Evolutionary conservation across 2,329 filamentous ascomycete genomes (phyloP).

Genomic region (Ceratocystis cacaofunesta): DNA sequence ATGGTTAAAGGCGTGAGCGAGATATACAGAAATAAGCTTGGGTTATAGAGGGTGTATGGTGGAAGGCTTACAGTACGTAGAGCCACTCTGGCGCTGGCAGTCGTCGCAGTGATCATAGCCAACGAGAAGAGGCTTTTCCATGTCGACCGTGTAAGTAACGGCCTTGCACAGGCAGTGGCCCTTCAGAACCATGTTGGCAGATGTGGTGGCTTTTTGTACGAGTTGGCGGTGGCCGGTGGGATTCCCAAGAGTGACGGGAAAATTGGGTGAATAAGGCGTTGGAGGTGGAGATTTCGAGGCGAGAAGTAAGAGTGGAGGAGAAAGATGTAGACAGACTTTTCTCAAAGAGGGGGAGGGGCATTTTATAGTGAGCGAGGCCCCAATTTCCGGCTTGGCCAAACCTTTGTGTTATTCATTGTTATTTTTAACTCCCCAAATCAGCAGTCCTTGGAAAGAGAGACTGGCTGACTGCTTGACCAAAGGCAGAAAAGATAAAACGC

Average conservation of each 20-base stretch:
- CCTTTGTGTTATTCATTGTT: not conserved
- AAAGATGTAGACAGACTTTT: not conserved
- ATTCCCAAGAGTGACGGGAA: not conserved
- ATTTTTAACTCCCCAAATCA: not conserved
- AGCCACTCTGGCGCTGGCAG: slow-evolving; percentile 55
- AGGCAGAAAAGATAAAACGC: not conserved
- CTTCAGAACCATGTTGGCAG: slow-evolving; percentile 42
- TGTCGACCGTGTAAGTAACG: slow-evolving; percentile 50
- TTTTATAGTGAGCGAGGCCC: slow-evolving; percentile 12
- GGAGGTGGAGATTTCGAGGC: not conserved
- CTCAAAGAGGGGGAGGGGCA: not conserved
- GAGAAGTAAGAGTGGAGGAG: not conserved
- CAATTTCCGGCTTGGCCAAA: not conserved
- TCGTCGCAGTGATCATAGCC: slow-evolving; percentile 61
- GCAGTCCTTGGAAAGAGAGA: not conserved
- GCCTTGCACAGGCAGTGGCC: slow-evolving; percentile 59
- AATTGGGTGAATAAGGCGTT: not conserved
- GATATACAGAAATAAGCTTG: not conserved
- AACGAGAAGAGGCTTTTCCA: slow-evolving; percentile 37
- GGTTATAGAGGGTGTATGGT: not conserved
- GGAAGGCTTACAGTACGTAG: slow-evolving; percentile 45
- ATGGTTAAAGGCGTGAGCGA: not conserved
- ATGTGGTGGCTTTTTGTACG: not conserved
- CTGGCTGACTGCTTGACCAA: not conserved
- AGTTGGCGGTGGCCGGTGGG: not conserved